These are phyloP conservation scores for Cercospora canescens DNA, from an alignment of 2,329 filamentous ascomycete species.

Conservation along the genomic window DNA sequence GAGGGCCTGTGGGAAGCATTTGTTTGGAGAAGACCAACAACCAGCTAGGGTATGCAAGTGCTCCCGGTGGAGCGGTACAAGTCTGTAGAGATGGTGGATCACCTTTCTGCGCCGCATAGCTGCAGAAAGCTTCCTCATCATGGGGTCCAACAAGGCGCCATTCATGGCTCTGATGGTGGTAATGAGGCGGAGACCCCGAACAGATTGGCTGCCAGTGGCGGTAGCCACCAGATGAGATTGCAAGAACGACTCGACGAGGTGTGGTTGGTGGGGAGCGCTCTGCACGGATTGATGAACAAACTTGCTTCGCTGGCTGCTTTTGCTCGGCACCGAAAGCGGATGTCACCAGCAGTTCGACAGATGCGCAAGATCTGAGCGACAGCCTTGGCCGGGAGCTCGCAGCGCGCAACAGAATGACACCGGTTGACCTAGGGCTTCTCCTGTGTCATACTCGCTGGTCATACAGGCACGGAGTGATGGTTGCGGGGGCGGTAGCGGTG, in stretches of 20 bases:
- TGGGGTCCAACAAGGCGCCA: not conserved
- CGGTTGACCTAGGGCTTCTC: not conserved
- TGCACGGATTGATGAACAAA: not conserved
- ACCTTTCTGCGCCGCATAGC: not conserved
- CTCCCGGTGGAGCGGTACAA: not conserved
- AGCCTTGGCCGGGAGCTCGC: not conserved
- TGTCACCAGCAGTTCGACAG: not conserved
- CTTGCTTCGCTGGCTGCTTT: not conserved
- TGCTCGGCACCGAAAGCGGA: slow-evolving; percentile 1
- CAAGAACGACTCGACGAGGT: not conserved
- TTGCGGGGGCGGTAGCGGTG: not conserved
- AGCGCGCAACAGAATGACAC: not conserved
- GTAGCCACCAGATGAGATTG: slow-evolving; percentile 2
- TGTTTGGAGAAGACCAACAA: not conserved
- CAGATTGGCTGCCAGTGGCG: not conserved
- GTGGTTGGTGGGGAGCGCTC: not conserved
- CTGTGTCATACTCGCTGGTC: not conserved
- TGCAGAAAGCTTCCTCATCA: not conserved
- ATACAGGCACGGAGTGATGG: not conserved
- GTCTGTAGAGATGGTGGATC: not conserved
- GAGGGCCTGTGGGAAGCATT: not conserved
- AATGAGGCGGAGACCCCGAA: slow-evolving; percentile 3
- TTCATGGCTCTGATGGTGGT: not conserved
- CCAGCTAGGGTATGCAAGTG: not conserved
- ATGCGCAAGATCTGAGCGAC: not conserved